Evolutionary conservation across 2,329 filamentous ascomycete species (phyloP).

Genomic region (Botrytis fragariae): DNA sequence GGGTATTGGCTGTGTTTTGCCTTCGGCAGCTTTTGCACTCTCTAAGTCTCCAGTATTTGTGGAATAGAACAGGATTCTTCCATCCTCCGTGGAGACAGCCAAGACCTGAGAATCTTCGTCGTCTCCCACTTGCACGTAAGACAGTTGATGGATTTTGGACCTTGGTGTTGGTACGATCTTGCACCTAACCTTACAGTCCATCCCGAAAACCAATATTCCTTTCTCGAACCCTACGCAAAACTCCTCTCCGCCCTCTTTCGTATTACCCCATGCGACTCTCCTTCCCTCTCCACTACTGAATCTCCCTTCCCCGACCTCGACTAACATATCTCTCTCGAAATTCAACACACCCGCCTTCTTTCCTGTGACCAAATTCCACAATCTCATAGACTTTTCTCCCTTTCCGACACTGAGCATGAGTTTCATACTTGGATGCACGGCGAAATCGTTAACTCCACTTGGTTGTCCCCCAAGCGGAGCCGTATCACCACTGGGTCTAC

Average conservation of each 20-base stretch:
- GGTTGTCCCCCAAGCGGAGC: slow-evolving; percentile 77
- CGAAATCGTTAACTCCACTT: slow-evolving; percentile 90
- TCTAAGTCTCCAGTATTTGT: slow-evolving; percentile 54
- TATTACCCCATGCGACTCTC: slow-evolving; percentile 74
- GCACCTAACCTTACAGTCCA: slow-evolving; percentile 80
- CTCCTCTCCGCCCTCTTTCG: slow-evolving; percentile 67
- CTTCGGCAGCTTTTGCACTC: slow-evolving; percentile 35
- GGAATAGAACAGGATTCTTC: slow-evolving; percentile 78
- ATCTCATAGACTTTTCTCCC: slow-evolving; percentile 84
- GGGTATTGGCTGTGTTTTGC: slow-evolving; percentile 48
- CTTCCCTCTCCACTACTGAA: slow-evolving; percentile 79
- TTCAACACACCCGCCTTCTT: slow-evolving; percentile 93
- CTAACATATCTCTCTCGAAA: slow-evolving; percentile 71
- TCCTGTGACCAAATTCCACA: slow-evolving; percentile 96
- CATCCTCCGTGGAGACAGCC: slow-evolving; percentile 85
- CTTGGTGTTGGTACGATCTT: slow-evolving; percentile 63
- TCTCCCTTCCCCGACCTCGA: slow-evolving; percentile 72
- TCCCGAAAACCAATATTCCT: slow-evolving; percentile 79
- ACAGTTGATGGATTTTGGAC: slow-evolving; percentile 81
- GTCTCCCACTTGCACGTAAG: slow-evolving; percentile 59
- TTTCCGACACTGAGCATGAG: slow-evolving; percentile 91
- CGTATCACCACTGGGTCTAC: slow-evolving; percentile 86
- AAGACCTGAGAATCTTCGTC: slow-evolving; percentile 57
- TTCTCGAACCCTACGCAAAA: slow-evolving; percentile 89
- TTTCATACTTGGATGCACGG: slow-evolving; percentile 94